Evolutionary conservation across 75 land plant species (phyloP), one percentile per base, ranked within the genome.

Genomic region (Pinus taeda): DNA sequence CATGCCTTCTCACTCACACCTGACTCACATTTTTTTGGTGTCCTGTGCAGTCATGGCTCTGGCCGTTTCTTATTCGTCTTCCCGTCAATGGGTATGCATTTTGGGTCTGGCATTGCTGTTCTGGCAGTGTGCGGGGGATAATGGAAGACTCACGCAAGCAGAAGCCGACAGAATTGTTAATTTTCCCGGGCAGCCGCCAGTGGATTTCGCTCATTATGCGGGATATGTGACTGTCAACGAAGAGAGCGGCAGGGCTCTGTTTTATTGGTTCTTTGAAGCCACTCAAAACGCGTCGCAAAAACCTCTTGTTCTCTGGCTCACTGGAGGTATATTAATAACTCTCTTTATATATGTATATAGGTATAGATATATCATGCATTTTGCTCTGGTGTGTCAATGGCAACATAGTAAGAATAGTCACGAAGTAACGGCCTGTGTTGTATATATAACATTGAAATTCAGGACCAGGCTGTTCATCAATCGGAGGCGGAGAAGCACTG

Each of bases 391-490:
- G 33, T n/a, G 49, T 75, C 5, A 42, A 42, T 42, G 45, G 4
- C 0, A 30, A 39, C 17, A 75, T 80, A 2, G 53, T 36, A n/a
- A 3, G 26, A 3, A 14, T 29, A 22, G 26, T 42, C 9, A 17
- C 37, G 33, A 21, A 15, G 18, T 73, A 15, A 17, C 42, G 22
- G n/a, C 45, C 45, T 3, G 3, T 6, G 6, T 12, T 67, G 45
- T 13, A n/a, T 21, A 4, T 18, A 56, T 42, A 15, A 45, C 0
- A 9, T 72, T 1, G 2, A 13, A 57, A 15, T 77, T 9, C 85
- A 95, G 98, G 98, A 13, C 98, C 98, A 55, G 98, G 96, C 15
- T 95, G 98, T 79, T 95, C 98, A 39, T 95, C 98, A 11, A 77
- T 95, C 73, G 98, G 93, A 15, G 85, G 71, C 70, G 95, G 95